Evolutionary conservation across 768 basidiomycete genomes (phyloP).

Genomic region (Chalciporus pseudorubinellus): DNA sequence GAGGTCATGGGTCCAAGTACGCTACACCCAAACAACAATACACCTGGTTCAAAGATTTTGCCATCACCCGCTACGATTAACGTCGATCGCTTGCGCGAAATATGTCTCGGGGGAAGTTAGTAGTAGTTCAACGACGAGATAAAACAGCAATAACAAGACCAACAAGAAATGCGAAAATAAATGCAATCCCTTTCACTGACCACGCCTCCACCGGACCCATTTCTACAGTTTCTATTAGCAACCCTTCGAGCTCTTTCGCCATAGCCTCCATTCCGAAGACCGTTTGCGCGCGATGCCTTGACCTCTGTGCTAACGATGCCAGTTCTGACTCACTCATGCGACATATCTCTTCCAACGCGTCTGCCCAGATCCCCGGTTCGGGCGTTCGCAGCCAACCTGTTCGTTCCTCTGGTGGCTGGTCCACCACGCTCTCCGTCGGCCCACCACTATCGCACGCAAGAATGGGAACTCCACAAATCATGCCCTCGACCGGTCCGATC

Average conservation of each 20-base stretch:
- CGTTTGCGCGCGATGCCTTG: conserved; percentile 56
- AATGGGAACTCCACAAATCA: conserved; percentile 88
- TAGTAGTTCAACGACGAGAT: conserved; percentile 11
- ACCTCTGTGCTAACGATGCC: conserved; percentile 47
- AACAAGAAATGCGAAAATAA: conserved; percentile 20
- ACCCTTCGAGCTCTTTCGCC: conserved; percentile 55
- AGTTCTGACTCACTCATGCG: conserved; percentile 10
- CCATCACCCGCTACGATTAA: conserved; percentile 37
- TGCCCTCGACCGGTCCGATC: conserved; percentile 92
- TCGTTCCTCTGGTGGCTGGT: conserved; percentile 36
- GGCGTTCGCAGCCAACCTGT: conserved; percentile 82
- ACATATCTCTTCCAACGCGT: conserved; percentile 61
- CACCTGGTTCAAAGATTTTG: conserved; percentile 73
- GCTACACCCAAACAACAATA: conserved; percentile 75
- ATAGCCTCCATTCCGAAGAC: conserved; percentile 79
- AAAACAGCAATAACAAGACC: conserved; percentile 24
- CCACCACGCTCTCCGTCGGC: conserved; percentile 84
- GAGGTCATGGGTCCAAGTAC: conserved; percentile 64
- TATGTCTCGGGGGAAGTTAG: neutral
- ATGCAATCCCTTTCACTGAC: conserved; percentile 17
- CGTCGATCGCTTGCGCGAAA: neutral
- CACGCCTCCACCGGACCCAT: conserved; percentile 46
- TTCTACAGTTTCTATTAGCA: conserved; percentile 50
- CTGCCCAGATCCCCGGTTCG: conserved; percentile 64
- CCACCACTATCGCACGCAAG: conserved; percentile 86